Evolutionary conservation across 768 basidiomycete genomes (phyloP).

Genomic region (Ephemerocybe angulata): DNA sequence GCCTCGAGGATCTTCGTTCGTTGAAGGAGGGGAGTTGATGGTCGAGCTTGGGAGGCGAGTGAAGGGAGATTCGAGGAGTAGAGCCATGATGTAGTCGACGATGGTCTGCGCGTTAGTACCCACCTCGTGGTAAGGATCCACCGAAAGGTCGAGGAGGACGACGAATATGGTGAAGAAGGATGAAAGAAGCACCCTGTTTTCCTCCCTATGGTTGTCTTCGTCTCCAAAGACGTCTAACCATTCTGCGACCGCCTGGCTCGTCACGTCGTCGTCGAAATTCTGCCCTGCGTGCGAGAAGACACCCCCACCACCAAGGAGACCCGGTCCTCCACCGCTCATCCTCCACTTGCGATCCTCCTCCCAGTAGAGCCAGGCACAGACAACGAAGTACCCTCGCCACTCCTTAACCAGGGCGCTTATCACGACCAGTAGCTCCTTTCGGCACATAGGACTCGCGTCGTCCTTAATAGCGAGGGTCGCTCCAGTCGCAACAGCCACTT

Average conservation of each 20-base stretch:
- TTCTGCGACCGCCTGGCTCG: constrained; percentile 65
- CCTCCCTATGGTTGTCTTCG: constrained; percentile 63
- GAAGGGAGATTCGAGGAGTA: constrained; percentile 88
- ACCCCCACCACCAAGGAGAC: constrained; percentile 6
- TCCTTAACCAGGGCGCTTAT: constrained; percentile 93
- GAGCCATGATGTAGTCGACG: constrained; percentile 87
- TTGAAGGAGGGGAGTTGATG: constrained; percentile 47
- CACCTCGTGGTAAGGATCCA: constrained; percentile 91
- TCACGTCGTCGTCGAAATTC: constrained; percentile 63
- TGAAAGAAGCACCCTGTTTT: constrained; percentile 81
- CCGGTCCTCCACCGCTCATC: constrained; percentile 27
- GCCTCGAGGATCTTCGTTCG: constrained; percentile 34
- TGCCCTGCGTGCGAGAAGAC: constrained; percentile 17
- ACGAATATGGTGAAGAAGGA: constrained; percentile 93
- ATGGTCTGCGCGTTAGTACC: constrained; percentile 87
- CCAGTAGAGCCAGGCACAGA: constrained; percentile 96
- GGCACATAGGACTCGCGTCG: constrained; percentile 94
- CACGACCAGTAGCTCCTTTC: constrained; percentile 89
- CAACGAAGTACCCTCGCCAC: constrained; percentile 93
- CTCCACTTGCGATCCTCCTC: constrained; percentile 80
- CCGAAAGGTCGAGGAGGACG: constrained; percentile 82
- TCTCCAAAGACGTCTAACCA: constrained; percentile 75
- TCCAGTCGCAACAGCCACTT: constrained; percentile 88
- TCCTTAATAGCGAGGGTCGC: constrained; percentile 86
- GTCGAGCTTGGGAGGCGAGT: constrained; percentile 67